Evolutionary conservation across 2,329 filamentous ascomycete species (phyloP), one percentile per base, ranked within the genome.

Genomic region (Eurotiales sp.): DNA sequence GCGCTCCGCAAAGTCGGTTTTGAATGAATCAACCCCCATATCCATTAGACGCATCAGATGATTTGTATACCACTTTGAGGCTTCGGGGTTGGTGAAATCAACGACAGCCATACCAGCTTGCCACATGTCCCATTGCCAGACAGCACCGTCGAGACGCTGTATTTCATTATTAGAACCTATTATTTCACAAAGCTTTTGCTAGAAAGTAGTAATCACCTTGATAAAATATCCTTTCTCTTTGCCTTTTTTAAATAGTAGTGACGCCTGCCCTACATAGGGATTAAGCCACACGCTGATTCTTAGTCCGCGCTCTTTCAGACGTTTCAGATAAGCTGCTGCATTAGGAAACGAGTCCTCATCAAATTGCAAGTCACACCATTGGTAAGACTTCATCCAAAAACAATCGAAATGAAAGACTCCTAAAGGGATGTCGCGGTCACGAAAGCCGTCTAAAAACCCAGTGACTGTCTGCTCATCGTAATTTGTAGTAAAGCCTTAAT

Each of bases 61-160:
- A 3, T 65, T 67, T 15, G 74, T 72, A 60, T 83, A 89, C 86
- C 86, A 89, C 22, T 74, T 67, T 51, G 77, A 77, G 1, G 86
- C 86, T 0, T 75, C 80, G 0, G 85, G 86, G 66, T 88, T 89
- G 6, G 86, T 89, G 62, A 89, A 85, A 61, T 89, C 86, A 12
- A 89, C 75, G 1, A 89, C 72, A 3, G 80, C 85, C 86, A 89
- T 89, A 30, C 86, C 86, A 1, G 85, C 84, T 64, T 89, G 86
- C 86, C 86, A 89, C 37, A 86, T 69, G 60, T 89, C 86, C 83
- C 85, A 88, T 67, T 89, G 86, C 81, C 83, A 89, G 19, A 88
- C 71, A 55, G 86, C 82, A 11, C 84, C 85, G 60, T 88, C 81
- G 56, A 78, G 81, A 23, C 84, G 80, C 72, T 67, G 41, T 2